Evolutionary conservation across 148 eudicot species (phyloP).

Genomic region (Silene uniflora): DNA sequence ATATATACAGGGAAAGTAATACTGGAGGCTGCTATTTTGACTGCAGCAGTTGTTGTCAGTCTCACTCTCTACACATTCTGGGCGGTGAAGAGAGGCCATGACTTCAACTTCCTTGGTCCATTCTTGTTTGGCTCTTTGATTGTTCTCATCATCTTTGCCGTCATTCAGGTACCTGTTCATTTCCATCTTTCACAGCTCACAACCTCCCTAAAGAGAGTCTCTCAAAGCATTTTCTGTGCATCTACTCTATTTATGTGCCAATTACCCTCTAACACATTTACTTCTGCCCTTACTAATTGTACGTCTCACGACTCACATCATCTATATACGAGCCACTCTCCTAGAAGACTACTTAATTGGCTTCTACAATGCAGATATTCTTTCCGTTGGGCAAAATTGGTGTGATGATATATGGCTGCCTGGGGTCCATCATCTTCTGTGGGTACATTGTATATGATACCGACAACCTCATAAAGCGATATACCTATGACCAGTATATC

Average conservation of each 20-base stretch:
- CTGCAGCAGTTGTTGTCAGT: conserved; percentile 56
- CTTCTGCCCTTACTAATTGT: too few species aligned
- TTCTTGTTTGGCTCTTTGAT: conserved; percentile 56
- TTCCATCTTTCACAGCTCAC: too few species aligned
- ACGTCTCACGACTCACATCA: too few species aligned
- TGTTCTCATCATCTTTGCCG: conserved; percentile 39
- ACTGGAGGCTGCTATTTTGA: conserved; percentile 62
- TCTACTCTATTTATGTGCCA: not conserved
- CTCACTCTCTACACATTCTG: conserved; percentile 85
- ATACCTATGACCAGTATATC: conserved; percentile 67
- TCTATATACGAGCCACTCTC: too few species aligned
- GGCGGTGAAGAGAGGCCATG: conserved; percentile 81
- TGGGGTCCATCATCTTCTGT: conserved; percentile 57
- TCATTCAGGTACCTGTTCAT: conserved; percentile 53
- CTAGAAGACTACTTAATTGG: not conserved
- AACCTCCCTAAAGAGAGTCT: not conserved
- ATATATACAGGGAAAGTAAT: conserved; percentile 55
- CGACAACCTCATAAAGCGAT: conserved; percentile 68
- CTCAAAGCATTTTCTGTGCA: not conserved
- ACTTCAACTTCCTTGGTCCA: conserved; percentile 68
- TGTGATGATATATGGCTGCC: conserved; percentile 49
- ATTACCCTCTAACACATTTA: too few species aligned
- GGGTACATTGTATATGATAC: conserved; percentile 75
- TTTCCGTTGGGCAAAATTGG: conserved; percentile 58
- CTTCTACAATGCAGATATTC: conserved; percentile 37